A percentile compares a stretch with the other conserved stretches of the same genome.
Conservation (phyloP, 2,329 filamentous ascomycete genomes). For the Monosporascus cannonballus region DNA sequence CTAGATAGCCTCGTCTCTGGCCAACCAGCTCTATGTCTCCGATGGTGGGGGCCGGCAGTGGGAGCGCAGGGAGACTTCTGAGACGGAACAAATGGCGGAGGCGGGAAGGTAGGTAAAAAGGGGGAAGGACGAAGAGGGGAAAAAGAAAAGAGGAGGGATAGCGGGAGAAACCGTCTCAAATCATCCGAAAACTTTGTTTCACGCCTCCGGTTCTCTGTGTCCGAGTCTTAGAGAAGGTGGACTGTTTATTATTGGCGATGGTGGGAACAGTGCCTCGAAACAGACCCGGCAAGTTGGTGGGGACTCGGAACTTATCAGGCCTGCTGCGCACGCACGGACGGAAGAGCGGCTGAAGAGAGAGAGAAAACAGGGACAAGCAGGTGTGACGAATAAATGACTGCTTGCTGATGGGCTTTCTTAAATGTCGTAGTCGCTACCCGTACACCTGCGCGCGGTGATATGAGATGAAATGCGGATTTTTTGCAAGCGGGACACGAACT, state of each 20-base stretch:
- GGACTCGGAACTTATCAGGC: neutral
- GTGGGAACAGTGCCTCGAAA: neutral
- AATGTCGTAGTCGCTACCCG: neutral
- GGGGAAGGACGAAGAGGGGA: conserved; percentile 3
- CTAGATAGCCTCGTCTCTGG: neutral
- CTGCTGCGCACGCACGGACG: neutral
- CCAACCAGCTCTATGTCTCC: neutral
- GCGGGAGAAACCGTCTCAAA: conserved; percentile 14
- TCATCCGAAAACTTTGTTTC: conserved; percentile 19
- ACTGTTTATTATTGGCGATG: neutral
- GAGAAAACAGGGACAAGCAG: neutral
- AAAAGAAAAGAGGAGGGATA: conserved; percentile 4
- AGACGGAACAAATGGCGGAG: conserved; percentile 10
- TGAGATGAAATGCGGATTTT: neutral
- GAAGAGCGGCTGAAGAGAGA: neutral
- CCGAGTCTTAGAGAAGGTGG: conserved; percentile 1
- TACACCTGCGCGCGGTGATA: neutral
- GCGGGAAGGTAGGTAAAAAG: conserved; percentile 1
- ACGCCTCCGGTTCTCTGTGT: conserved; percentile 1
- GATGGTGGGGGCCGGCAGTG: conserved; percentile 5
- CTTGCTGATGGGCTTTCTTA: neutral
- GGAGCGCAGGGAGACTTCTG: conserved; percentile 9
- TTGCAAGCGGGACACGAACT: neutral
- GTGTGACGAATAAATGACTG: neutral
- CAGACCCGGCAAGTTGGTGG: neutral